Evolutionary conservation across 495 filamentous ascomycete species (phyloP), one percentile per base, ranked within the genome.

Genomic region (Penicillium subrubescens): DNA sequence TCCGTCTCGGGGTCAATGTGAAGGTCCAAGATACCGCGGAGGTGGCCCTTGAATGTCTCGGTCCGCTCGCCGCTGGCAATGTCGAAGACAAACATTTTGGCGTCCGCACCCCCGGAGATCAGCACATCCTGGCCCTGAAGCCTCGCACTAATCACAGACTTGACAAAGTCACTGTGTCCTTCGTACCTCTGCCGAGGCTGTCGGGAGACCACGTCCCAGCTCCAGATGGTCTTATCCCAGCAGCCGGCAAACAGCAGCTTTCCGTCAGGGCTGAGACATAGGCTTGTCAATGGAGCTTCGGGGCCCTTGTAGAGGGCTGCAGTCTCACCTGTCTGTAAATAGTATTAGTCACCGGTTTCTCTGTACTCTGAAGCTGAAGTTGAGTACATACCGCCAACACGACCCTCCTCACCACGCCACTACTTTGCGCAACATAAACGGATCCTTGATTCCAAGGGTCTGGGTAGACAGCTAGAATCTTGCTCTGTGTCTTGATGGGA

Each of bases 171-270:
- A 0, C 86, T 81, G 72, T 99, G 95, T 12, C 92, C 95, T 44
- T 81, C 82, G 72, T 90, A 95, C 57, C 81, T 87, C 50, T 76
- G 80, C 12, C 77, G 78, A 0, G 77, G 81, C 14, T 81, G 69
- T 27, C 81, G 79, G 3, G 86, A 87, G 21, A 78, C 68, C 39
- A 88, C 79, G 66, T 90, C 82, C 91, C 91, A 97, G 35, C 91
- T 90, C 87, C 89, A 97, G 46, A 98, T 84, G 25, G 83, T 81
- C 75, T 96, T 97, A 80, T 99, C 93, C 95, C 95, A 99, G 64
- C 89, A 92, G 27, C 93, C 93, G 31, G 91, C 92, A 74, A 93
- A 97, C 53, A 98, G 65, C 2, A 84, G 86, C 25, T 79, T 78
- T 44, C 79, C 81, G 56, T 79, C 77, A 0, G 86, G 81, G 33